Evolutionary conservation across 2,329 filamentous ascomycete genomes (phyloP), one percentile per base, ranked within the genome.

Genomic region (Fusarium praegraminearum): DNA sequence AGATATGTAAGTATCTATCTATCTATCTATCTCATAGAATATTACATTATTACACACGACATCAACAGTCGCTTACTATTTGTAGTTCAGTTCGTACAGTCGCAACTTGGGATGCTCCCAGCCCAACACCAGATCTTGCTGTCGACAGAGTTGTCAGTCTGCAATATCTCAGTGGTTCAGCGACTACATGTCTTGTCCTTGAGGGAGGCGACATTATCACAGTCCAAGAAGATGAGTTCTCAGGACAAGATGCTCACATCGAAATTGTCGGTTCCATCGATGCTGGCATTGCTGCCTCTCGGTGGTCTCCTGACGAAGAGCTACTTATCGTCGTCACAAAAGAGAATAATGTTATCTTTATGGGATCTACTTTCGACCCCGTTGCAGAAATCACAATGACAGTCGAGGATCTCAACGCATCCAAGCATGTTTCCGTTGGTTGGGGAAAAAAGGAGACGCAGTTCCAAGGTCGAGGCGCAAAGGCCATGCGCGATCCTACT

Each of bases 361-460:
- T 99, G 95, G 97, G 94, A 58, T 88, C 94, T 67, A 89, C 90
- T 28, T 97, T 98, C 71, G 95, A 98, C 73, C 91, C 90, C 60
- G 89, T 97, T 43, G 88, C 91, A 35, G 92, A 94, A 79, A 86
- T 92, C 54, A 83, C 85, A 35, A 89, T 98, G 78, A 88, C 87
- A 0, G 78, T 84, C 0, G 93, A 94, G 45, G 95, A 97, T 79
- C 86, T 97, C 68, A 91, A 91, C 73, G 88, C 89, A n/a, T 98
- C 92, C 28, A 96, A 91, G 78, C 94, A 98, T 83, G 96, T 98
- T 60, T 97, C 94, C 22, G 95, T 99, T 24, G 96, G 96, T 51
- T 99, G 96, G 96, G 96, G 96, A 63, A 98, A 98, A 83, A 93
- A 92, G 77, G 96, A 99, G 81, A 99, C 96, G 1, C 96, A 99